Evolutionary conservation across 768 basidiomycete genomes (phyloP).

Genomic region (Plicaturopsis crispa): DNA sequence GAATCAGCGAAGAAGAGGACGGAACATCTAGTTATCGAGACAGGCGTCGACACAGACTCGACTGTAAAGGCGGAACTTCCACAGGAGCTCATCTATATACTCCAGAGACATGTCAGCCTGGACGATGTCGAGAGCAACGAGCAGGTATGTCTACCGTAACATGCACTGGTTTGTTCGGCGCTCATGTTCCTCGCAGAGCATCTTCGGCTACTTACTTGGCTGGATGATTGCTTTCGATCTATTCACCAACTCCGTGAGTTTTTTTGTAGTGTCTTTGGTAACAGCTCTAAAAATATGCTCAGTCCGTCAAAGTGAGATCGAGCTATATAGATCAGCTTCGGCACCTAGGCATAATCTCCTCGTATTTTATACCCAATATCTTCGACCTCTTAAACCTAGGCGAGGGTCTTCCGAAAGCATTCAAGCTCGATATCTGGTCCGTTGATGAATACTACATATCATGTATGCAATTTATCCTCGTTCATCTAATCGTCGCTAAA

Average conservation of each 20-base stretch:
- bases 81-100: slow-evolving; percentile 51
- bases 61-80: slow-evolving; percentile 52
- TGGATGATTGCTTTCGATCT: slow-evolving; percentile 90
- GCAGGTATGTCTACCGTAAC: slow-evolving; percentile 21
- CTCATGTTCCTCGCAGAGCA: slow-evolving; percentile 21
- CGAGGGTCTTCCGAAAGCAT: slow-evolving; percentile 51
- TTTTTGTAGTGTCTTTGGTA: background rate
- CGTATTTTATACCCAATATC: slow-evolving; percentile 63
- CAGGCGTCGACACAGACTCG: slow-evolving; percentile 68
- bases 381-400: slow-evolving; percentile 63
- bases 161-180: background rate
- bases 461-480: slow-evolving; percentile 33
- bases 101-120: slow-evolving; percentile 39
- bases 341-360: slow-evolving; percentile 53
- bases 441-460: slow-evolving; percentile 79
- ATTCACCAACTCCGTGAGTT: slow-evolving; percentile 74
- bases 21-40: slow-evolving; percentile 80
- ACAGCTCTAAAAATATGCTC: slow-evolving; percentile 4
- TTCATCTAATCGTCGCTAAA: slow-evolving; percentile 2
- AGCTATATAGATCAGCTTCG: slow-evolving; percentile 85
- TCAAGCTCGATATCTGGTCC: slow-evolving; percentile 81
- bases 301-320: slow-evolving; percentile 86
- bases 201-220: slow-evolving; percentile 66
- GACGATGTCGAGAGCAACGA: slow-evolving; percentile 29
- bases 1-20: slow-evolving; percentile 69